phyloP scores from a whole-genome alignment of 768 basidiomycete genomes.

The Punctularia strigosozonata region DNA sequence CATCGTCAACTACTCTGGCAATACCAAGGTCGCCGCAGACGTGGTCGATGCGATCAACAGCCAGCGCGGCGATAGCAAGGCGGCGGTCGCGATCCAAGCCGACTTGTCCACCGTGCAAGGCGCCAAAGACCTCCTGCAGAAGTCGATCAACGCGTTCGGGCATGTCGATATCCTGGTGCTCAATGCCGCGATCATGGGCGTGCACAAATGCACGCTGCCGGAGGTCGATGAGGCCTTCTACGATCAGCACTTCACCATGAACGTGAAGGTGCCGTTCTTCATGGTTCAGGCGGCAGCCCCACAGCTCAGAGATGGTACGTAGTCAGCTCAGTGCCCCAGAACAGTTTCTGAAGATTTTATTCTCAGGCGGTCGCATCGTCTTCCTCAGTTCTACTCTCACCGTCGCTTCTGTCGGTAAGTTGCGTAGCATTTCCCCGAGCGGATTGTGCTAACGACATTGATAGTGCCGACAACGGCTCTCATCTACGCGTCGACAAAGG shows the following conservation, averaged over 20 bases:
- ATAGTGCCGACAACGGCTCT: constrained; percentile 40
- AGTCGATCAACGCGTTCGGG: constrained; percentile 36
- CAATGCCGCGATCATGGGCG: constrained; percentile 48
- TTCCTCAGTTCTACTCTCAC: constrained; percentile 46
- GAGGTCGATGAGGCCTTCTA: constrained; percentile 42
- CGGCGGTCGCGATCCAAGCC: constrained; percentile 40
- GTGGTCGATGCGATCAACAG: constrained; percentile 36
- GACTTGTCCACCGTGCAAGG: constrained; percentile 39
- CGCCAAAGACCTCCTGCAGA: constrained; percentile 32
- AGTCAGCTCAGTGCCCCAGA: background rate
- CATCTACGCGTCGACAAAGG: constrained; percentile 43
- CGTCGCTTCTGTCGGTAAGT: constrained; percentile 23
- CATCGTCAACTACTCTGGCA: constrained; percentile 41
- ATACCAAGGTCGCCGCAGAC: constrained; percentile 27
- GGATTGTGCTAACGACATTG: no score
- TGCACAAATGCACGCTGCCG: constrained; percentile 30
- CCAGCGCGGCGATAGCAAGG: constrained; percentile 25
- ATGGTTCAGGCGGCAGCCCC: constrained; percentile 34
- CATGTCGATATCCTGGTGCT: constrained; percentile 46
- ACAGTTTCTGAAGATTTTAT: background rate
- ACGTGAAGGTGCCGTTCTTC: constrained; percentile 51
- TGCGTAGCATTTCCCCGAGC: no score
- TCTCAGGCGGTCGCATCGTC: constrained; percentile 38
- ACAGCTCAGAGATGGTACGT: constrained; percentile 31
- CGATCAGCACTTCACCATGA: constrained; percentile 38